Base-by-base conservation (phyloP, 345 rosid genomes). In the Rhizophora mangle region DNA sequence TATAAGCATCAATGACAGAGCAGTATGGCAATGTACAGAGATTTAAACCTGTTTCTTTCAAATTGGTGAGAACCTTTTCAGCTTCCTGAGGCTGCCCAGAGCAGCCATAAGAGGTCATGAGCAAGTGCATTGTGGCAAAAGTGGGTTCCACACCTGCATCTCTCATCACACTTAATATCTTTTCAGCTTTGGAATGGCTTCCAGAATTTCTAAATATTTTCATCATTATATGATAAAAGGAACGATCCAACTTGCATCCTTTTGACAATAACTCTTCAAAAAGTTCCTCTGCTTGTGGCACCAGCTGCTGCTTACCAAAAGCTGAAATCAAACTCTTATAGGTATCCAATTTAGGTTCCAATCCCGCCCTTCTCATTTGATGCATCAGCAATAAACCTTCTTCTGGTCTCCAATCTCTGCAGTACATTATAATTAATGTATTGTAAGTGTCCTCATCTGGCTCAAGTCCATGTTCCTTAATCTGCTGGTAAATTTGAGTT, bases 301-400 rank as follows among this genome's bases (percentile, higher is more conserved):
- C 69, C 72, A 78, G 70, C 80, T 83, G 84, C 81, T 80, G 88
- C 86, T 87, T 91, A 75, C 90, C 96, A 74, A 85, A 85, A 55
- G 96, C 92, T n/a, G 96, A 80, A 78, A 94, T 90, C 81, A 94
- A 82, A 78, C 99, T 94, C 78, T 94, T 94, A 83, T 86, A 88
- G 22, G 97, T 87, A 82, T 86, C 93, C 78, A 91, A 76, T 81
- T 81, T 89, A 31, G 96, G 97, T 24, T 89, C 93, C 76, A 89
- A 78, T 68, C 90, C 86, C 57, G 65, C 32, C 61, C 75, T 80
- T 83, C 83, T 85, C 98, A 94, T 94, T 72, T 87, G 88, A 78
- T 85, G 76, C 93, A 89, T 83, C 82, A 94, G 80, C 32, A 76
- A 79, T 63, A 84, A 76, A 56, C 95, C 97, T 83, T 91, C 97